Evolutionary conservation across 768 basidiomycete genomes (phyloP), one percentile per base, ranked within the genome.

Genomic region (Suillus bovinus): DNA sequence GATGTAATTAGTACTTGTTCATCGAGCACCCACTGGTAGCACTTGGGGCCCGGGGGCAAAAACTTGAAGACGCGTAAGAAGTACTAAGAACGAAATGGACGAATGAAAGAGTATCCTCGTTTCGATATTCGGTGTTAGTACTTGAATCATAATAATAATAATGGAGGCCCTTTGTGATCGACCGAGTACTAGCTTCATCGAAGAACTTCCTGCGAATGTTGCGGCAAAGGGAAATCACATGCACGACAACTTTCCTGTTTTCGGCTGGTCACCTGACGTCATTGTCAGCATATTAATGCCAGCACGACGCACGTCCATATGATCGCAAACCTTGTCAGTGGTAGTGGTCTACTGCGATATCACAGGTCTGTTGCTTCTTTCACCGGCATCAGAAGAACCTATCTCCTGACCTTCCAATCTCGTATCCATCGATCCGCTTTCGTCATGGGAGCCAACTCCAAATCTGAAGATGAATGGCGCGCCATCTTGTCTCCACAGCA

Each of bases 401-500:
- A 24, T 4, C 27, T 7, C 7, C 38, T 29, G 27, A 39, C 38
- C 16, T 39, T 56, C 46, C 38, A 56, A 58, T 58, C 17, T 60
- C 54, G 14, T 34, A 58, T 60, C 3, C 34, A 60, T 27, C 59
- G 9, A 56, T 60, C 59, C 14, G n/a, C 39, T 13, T 29, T 39
- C 17, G 20, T 36, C 24, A 60, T 60, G 59, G 59, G 14, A 38
- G 58, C 60, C 55, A 68, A 70, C 63, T 29, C 59, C 17, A 86
- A 93, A 78, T 78, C 85, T 36, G 93, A 94, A 7, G 74, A 79
- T 10, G 94, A 96, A 74, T 97, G 94, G 94, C 82, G 85, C 64
- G 91, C 93, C 2, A 73, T 92, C 49, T 81, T 97, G 54, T 84
- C 86, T 31, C 88, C 85, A 4, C 86, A 93, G 71, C 94, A 97